Evolutionary conservation across 176 grass and related monocot species (phyloP), one percentile per base, ranked within the genome.

Genomic region (Carex scoparia): DNA sequence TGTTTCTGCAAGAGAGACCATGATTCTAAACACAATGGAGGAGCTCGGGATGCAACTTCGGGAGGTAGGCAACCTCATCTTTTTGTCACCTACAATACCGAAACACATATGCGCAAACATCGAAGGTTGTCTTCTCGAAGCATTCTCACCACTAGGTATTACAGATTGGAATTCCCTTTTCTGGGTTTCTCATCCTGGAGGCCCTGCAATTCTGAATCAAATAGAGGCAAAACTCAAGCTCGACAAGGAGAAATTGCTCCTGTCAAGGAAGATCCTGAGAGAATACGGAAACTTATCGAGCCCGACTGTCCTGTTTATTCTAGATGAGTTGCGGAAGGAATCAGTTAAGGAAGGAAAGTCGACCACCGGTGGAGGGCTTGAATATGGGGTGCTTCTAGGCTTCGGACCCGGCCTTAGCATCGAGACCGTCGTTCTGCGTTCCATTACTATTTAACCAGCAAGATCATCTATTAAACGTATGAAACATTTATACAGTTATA

Each of bases 351-450:
- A 80, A 49, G 83, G 70, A 2, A 69, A 70, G 60, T 30, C 58
- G 37, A 85, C 64, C 3, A 79, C 72, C 9, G 84, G 84, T 27
- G 84, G 84, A 14, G 84, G 77, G 18, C 19, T 90, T 8, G 86
- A 91, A 69, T 93, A 82, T 86, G 93, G 94, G 30, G 86, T 89
- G 18, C 86, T 95, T 73, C 35, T 91, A 33, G 89, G 87, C 11
- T 95, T 91, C 62, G 93, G 93, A 28, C 89, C 93, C 0, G 93
- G 93, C 0, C 74, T 95, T 37, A 95, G 86, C 15, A 84, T 95
- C 0, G 93, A 95, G 68, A 82, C 79, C 1, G 2, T 82, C 0
- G 60, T 82, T 44, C 16, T 82, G 12, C 79, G 79, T 31, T 82
- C 79, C 7, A 1, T 82, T 82, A 40, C 58, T 4, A 65, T 64